Evolutionary conservation across 2,329 filamentous ascomycete species (phyloP).

Genomic region (Stemphylium beticola): DNA sequence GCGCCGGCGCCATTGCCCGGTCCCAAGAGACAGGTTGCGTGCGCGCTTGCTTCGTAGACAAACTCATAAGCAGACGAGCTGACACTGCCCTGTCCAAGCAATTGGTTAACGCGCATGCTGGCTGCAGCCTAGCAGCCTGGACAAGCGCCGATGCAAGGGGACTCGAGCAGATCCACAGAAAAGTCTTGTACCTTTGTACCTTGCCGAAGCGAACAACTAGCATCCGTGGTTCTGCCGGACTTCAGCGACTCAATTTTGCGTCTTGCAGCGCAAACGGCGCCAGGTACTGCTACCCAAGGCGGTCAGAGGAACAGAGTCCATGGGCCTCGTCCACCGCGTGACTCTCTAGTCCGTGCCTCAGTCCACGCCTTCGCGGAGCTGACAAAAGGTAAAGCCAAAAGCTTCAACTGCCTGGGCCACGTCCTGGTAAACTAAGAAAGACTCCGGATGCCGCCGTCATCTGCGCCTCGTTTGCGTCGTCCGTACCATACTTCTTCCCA

Average conservation of each 20-base stretch:
- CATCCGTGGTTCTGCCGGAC: constrained; percentile 20
- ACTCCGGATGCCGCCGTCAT: constrained; percentile 19
- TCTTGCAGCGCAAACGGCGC: background rate
- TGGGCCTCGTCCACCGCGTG: background rate
- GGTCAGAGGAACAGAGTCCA: background rate
- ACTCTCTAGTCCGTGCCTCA: background rate
- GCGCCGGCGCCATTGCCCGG: constrained; percentile 2
- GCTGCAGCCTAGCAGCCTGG: constrained; percentile 38
- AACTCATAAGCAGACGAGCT: constrained; percentile 29
- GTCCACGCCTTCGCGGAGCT: constrained; percentile 1
- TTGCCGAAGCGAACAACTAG: constrained; percentile 49
- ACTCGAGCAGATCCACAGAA: constrained; percentile 42
- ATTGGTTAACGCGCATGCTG: constrained; percentile 34
- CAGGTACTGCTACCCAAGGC: background rate
- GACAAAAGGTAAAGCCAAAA: constrained; percentile 6
- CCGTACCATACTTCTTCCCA: constrained; percentile 9
- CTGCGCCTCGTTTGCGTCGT: constrained; percentile 15
- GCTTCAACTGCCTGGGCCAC: constrained; percentile 14
- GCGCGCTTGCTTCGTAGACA: constrained; percentile 10
- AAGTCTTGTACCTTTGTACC: constrained; percentile 46
- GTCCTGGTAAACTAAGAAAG: constrained; percentile 13
- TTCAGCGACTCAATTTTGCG: background rate
- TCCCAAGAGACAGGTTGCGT: constrained; percentile 18
- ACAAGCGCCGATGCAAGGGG: constrained; percentile 47
- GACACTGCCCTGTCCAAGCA: constrained; percentile 20